phyloP scores from a whole-genome alignment of 495 filamentous ascomycete species.

The Penicillium nucicola region DNA sequence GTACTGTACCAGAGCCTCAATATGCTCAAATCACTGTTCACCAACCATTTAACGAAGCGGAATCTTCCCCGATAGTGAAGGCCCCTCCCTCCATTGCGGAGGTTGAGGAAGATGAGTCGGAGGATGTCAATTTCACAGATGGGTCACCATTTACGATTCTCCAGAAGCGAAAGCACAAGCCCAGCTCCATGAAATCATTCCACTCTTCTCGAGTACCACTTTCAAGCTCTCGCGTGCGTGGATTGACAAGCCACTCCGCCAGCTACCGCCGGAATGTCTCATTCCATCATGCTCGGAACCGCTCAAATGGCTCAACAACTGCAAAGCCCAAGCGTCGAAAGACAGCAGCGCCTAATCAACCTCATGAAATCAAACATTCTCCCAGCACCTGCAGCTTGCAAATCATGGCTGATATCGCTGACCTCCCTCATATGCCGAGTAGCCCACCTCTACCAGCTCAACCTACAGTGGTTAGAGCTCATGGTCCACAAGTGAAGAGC shows the following conservation, averaged over 20 bases:
- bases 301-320: constrained; percentile 37
- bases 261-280: constrained; percentile 76
- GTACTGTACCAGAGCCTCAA: constrained; percentile 35
- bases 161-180: constrained; percentile 33
- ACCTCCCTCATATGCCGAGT: constrained; percentile 18
- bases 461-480: constrained; percentile 35
- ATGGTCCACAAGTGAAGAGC: constrained; percentile 23
- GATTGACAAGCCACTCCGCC: constrained; percentile 50
- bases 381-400: constrained; percentile 30
- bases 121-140: constrained; percentile 7
- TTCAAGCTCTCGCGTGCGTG: constrained; percentile 59
- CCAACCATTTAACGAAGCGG: constrained; percentile 27
- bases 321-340: constrained; percentile 23
- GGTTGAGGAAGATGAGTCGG: constrained; percentile 16
- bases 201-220: constrained; percentile 32
- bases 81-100: constrained; percentile 24
- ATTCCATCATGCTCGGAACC: constrained; percentile 61
- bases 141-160: constrained; percentile 35
- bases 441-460: constrained; percentile 42
- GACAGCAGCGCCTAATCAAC: constrained; percentile 5
- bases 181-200: constrained; percentile 38
- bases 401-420: constrained; percentile 15
- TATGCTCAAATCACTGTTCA: constrained; percentile 68
- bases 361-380: constrained; percentile 18
- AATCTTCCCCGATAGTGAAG: constrained; percentile 11